These are phyloP conservation scores for Chionographis japonica DNA, from an alignment of 106 monocot species.

Conservation along the genomic window DNA sequence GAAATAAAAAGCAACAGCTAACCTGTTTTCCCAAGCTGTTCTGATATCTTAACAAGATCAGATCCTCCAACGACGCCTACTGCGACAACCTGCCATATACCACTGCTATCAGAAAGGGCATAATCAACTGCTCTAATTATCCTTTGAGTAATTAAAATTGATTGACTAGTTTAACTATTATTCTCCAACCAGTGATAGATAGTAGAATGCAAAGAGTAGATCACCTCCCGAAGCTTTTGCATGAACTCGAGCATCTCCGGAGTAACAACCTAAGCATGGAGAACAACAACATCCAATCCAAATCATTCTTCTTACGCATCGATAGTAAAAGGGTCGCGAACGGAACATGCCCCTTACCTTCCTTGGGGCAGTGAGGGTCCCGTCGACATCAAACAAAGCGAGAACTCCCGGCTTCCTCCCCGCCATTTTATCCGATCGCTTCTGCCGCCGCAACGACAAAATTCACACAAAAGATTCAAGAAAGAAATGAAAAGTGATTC, in stretches of 20 bases:
- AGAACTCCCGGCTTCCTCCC: slow-evolving; percentile 50
- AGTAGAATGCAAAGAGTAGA: neutral
- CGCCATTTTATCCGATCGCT: slow-evolving; percentile 12
- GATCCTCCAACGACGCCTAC: slow-evolving; percentile 96
- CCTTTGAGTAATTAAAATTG: too few species aligned
- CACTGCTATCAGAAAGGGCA: neutral
- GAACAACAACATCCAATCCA: neutral
- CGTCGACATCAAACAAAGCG: slow-evolving; percentile 94
- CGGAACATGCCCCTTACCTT: slow-evolving; percentile 36
- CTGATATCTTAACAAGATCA: slow-evolving; percentile 89
- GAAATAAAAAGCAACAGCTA: neutral
- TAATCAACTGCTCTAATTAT: neutral
- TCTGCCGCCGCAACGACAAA: too few species aligned
- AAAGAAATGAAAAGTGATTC: too few species aligned
- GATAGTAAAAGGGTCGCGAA: too few species aligned
- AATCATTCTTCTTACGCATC: too few species aligned
- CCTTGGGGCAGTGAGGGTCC: slow-evolving; percentile 93
- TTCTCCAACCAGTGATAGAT: neutral
- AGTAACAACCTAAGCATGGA: slow-evolving; percentile 49
- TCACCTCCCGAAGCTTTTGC: slow-evolving; percentile 72
- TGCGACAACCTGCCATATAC: slow-evolving; percentile 57
- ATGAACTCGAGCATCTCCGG: slow-evolving; percentile 77
- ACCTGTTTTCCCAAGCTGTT: slow-evolving; percentile 87
- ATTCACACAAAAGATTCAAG: too few species aligned
- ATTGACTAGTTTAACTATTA: too few species aligned